Evolutionary conservation across 2,329 filamentous ascomycete species (phyloP).

Genomic region (Onygenales sp.): DNA sequence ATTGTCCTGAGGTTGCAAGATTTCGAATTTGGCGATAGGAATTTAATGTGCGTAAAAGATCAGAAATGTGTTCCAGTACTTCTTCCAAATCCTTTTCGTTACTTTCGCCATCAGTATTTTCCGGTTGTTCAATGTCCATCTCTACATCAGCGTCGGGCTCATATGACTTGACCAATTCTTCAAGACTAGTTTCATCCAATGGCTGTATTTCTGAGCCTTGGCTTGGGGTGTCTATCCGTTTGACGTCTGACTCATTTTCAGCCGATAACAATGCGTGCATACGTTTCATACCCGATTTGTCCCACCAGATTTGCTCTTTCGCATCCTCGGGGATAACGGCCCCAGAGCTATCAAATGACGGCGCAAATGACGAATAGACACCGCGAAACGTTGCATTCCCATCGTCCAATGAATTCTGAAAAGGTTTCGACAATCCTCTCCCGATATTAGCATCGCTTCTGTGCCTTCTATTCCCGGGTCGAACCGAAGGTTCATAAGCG

Average conservation of each 20-base stretch:
- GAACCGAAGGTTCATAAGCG: conserved; percentile 13
- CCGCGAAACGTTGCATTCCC: conserved; percentile 30
- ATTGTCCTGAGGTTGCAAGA: conserved; percentile 23
- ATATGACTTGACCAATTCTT: conserved; percentile 34
- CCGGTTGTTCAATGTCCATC: conserved; percentile 16
- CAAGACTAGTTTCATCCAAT: conserved; percentile 30
- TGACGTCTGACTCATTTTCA: conserved; percentile 10
- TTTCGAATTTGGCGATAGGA: conserved; percentile 55
- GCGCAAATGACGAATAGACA: conserved; percentile 41
- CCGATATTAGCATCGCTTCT: neutral
- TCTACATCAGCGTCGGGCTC: conserved; percentile 22
- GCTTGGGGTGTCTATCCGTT: conserved; percentile 2
- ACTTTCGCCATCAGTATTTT: neutral
- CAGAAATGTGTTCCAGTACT: conserved; percentile 48
- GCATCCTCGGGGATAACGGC: conserved; percentile 33
- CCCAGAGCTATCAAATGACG: conserved; percentile 35
- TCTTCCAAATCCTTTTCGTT: conserved; percentile 36
- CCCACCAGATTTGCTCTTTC: conserved; percentile 39
- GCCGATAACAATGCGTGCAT: conserved; percentile 26
- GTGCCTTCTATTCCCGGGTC: neutral
- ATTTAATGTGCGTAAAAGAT: conserved; percentile 51
- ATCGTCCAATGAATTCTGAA: conserved; percentile 12
- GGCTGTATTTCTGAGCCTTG: conserved; percentile 16
- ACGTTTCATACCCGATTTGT: conserved; percentile 29
- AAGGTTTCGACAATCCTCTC: neutral